Evolutionary conservation across 129 eudicot genomes (phyloP).

Genomic region (Helianthus annuus): DNA sequence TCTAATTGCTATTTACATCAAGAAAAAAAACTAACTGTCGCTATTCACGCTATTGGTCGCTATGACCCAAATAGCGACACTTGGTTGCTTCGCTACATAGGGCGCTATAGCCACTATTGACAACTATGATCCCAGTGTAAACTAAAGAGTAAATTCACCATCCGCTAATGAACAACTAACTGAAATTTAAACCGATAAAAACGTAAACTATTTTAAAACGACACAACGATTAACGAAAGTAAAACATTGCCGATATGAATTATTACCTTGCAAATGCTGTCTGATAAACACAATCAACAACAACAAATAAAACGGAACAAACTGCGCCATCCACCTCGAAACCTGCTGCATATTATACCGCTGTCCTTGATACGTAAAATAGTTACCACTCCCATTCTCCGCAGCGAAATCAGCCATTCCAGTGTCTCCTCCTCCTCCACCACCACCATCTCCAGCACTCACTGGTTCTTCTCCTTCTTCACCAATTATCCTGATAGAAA

Average conservation of each 20-base stretch:
- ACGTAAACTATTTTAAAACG: background rate
- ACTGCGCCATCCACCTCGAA: conserved; percentile 65
- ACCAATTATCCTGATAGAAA: conserved; percentile 65
- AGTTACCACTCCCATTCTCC: conserved; percentile 36
- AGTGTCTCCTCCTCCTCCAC: conserved; percentile 19
- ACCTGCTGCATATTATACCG: conserved; percentile 64
- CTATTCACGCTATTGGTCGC: too few relatives aligned
- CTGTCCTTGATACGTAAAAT: conserved; percentile 41
- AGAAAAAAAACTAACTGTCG: too few relatives aligned
- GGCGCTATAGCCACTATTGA: too few relatives aligned
- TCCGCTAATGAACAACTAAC: too few relatives aligned
- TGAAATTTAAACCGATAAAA: background rate
- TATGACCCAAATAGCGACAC: too few relatives aligned
- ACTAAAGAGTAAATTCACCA: too few relatives aligned
- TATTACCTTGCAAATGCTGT: conserved; percentile 79
- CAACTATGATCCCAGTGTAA: too few relatives aligned
- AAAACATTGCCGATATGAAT: too few relatives aligned
- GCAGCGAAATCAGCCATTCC: background rate
- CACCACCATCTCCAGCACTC: conserved; percentile 18
- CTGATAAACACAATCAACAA: conserved; percentile 67
- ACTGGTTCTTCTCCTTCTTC: conserved; percentile 32
- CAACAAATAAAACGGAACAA: conserved; percentile 74
- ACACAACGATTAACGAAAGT: background rate
- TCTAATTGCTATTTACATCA: too few relatives aligned
- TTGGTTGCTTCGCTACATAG: too few relatives aligned